A percentile compares a stretch with the other conserved stretches of the same genome.
These are phyloP conservation scores for Metschnikowia vanudenii DNA, from an alignment of 805 yeast species.

Conservation along the genomic window DNA sequence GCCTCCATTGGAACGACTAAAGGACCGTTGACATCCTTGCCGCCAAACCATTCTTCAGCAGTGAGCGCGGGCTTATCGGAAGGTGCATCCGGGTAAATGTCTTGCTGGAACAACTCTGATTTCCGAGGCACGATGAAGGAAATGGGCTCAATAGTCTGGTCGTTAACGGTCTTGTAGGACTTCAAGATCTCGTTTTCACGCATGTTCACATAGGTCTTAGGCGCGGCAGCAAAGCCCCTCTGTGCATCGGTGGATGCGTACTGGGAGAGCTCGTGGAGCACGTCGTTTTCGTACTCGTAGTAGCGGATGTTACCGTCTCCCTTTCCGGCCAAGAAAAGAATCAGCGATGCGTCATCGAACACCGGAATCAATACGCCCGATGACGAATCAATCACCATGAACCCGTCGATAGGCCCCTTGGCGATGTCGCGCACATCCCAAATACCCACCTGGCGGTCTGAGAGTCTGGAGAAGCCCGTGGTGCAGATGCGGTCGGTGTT, in stretches of 20 bases:
- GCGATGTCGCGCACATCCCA: conserved; percentile 81
- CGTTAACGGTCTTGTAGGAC: conserved; percentile 85
- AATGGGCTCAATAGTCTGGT: conserved; percentile 81
- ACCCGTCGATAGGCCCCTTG: conserved; percentile 87
- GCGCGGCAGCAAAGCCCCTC: conserved; percentile 91
- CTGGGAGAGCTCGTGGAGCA: conserved; percentile 81
- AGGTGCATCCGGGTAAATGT: conserved; percentile 90
- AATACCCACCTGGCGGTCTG: conserved; percentile 92
- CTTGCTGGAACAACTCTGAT: conserved; percentile 88
- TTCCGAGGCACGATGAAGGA: conserved; percentile 93
- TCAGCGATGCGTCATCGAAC: conserved; percentile 75
- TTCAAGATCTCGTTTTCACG: conserved; percentile 81
- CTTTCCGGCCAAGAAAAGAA: conserved; percentile 90
- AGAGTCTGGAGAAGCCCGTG: conserved; percentile 88
- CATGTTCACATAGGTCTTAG: conserved; percentile 75
- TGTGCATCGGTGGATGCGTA: conserved; percentile 88
- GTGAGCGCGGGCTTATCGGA: conserved; percentile 73
- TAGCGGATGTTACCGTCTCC: conserved; percentile 98
- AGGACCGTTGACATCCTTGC: conserved; percentile 83
- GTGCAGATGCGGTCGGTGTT: conserved; percentile 81
- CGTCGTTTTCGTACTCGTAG: conserved; percentile 78
- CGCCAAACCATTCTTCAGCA: conserved; percentile 77
- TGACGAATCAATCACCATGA: conserved; percentile 80
- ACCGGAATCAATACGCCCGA: conserved; percentile 94
- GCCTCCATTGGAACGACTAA: conserved; percentile 71